Base-by-base conservation (phyloP, 202 grass and related monocot genomes). In the Panicum virgatum region DNA sequence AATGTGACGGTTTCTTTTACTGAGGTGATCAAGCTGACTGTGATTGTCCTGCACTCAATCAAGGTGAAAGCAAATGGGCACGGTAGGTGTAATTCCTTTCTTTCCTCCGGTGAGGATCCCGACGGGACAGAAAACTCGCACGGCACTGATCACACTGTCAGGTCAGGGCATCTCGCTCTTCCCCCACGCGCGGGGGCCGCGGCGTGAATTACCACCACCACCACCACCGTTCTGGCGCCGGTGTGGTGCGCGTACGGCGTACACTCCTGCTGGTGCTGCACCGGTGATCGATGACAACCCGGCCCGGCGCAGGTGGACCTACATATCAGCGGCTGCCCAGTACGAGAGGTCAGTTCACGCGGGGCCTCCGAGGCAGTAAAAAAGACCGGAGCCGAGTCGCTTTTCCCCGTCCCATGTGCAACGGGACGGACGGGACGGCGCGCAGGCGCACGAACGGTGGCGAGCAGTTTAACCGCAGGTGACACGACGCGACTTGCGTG, bases 401-500 rank as follows among this genome's bases (percentile, higher is more conserved):
- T 32, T 62, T 19, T 8, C 13, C 26, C 54, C 5, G 19, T 32
- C 12, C 80, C 75, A 78, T 83, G 75, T 73, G 80, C 75, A 61
- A 51, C 51, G 75, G 68, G 50, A 34, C 42, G 75, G 81, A 34
- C 32, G 32, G 32, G 32, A 3, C 32, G 32, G 51, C 43, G 1
- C 20, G 54, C 26, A 22, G 53, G 36, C 14, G 56, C 19, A 50
- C 15, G 37, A 79, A 62, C 52, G 36, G 3, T 47, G n/a, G n/a
- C n/a, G n/a, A n/a, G n/a, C n/a, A 60, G 44, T 75, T 67, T 73
- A 27, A 44, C 50, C 30, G 45, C 85, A 6, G 67, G 59, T 69
- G 82, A 89, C 63, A 64, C 66, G 82, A 89, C 71, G 23, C 65
- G 59, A 73, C 83, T 57, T 58, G 82, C 10, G 52, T 2, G 44